Evolutionary conservation across 2,329 filamentous ascomycete genomes (phyloP), one percentile per base, ranked within the genome.

Genomic region (Colletotrichum spaethianum): DNA sequence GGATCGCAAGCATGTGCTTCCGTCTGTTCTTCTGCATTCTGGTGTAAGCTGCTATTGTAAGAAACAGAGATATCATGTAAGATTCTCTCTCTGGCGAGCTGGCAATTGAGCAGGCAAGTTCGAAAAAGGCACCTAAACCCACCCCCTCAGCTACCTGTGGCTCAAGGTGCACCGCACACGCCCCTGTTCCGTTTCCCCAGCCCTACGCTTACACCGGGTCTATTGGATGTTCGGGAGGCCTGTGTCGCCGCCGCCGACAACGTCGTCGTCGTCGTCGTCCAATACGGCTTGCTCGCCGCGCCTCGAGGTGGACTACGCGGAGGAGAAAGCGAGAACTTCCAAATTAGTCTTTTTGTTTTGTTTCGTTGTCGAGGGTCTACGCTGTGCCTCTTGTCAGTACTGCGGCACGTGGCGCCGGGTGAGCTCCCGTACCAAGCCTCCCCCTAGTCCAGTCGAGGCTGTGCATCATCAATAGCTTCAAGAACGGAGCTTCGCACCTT

Each of bases 401-500:
- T 44, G 33, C 46, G 31, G 65, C 59, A 72, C 53, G 65, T 70
- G 65, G 70, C 66, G 55, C 53, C 46, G 46, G 65, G 38, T 36
- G 52, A 64, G 31, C 46, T 63, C 42, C 42, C 40, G 36, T 62
- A 57, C 46, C 38, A 48, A 23, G 42, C 28, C 2, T 38, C 20
- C 20, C 55, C 64, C 69, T 28, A 55, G 55, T n/a, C 16, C 28
- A 57, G 42, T 55, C 56, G 63, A 63, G 69, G 69, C 69, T 72
- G 57, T 69, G 64, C 63, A 59, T 40, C 38, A 46, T 72, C 69
- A 63, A 72, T 63, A 69, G 44, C 57, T 57, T 72, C 64, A 53
- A 53, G 67, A 59, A 52, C 52, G 65, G 65, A 59, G 50, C 57
- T 57, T 33, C n/a, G n/a, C 60, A 50, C 28, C 23, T 31, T 4